These are phyloP conservation scores for Lasiodiplodia sp. DNA, from an alignment of 2,329 filamentous ascomycete species.

Conservation along the genomic window DNA sequence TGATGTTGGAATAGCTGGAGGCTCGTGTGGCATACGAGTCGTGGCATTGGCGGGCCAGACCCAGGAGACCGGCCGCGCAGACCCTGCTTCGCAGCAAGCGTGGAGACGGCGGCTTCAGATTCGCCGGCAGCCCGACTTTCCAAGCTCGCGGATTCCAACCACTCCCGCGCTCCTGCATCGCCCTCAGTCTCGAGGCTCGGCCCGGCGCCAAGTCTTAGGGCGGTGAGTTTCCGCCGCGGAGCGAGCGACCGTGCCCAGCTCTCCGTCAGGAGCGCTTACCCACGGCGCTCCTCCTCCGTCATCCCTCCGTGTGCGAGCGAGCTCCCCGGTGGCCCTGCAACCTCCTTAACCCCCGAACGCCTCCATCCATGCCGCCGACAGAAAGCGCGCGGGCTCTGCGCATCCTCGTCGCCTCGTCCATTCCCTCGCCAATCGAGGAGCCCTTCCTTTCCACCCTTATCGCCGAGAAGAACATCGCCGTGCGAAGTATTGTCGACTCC, in stretches of 20 bases:
- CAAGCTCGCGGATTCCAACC: conserved; percentile 1
- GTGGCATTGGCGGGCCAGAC: conserved; percentile 1
- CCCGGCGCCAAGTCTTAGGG: conserved; percentile 21
- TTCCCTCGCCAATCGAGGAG: conserved; percentile 21
- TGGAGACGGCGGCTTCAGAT: neutral
- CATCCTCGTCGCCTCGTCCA: conserved; percentile 32
- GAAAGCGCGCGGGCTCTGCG: conserved; percentile 29
- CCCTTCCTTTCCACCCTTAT: conserved; percentile 6
- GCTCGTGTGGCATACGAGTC: conserved; percentile 1
- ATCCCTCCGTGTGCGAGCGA: conserved; percentile 11
- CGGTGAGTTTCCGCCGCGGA: conserved; percentile 13
- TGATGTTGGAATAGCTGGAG: conserved; percentile 7
- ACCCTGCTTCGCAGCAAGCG: conserved; percentile 4
- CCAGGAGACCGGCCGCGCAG: conserved; percentile 5
- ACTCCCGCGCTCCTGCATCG: conserved; percentile 12
- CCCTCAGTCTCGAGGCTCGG: conserved; percentile 9
- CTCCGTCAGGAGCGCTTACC: conserved; percentile 19
- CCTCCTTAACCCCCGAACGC: conserved; percentile 2
- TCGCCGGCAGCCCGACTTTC: conserved; percentile 10
- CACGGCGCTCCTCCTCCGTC: conserved; percentile 20
- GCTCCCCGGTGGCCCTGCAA: conserved; percentile 2
- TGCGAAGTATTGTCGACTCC: conserved; percentile 23
- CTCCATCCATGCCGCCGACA: conserved; percentile 43
- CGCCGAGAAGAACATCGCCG: conserved; percentile 20
- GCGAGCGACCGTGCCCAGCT: neutral